Evolutionary conservation across 345 rosid genomes (phyloP).

Genomic region (Turnera subulata): DNA sequence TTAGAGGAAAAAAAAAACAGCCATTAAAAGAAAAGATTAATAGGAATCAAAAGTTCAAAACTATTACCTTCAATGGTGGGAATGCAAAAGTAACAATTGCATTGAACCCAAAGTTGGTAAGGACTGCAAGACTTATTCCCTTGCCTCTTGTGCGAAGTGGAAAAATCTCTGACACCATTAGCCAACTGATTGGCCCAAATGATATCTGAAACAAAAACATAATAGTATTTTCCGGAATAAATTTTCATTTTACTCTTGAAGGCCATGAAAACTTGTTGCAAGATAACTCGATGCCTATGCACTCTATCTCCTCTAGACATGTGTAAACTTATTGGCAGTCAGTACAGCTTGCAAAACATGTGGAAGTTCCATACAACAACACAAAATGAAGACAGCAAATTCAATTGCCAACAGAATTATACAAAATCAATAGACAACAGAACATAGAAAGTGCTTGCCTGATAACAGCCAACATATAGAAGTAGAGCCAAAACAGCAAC

Average conservation of each 20-base stretch:
- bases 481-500: constrained; percentile 31
- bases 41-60: background rate
- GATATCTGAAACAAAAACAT: constrained; percentile 21
- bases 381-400: no score
- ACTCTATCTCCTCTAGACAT: no score
- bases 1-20: background rate
- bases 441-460: constrained; percentile 29
- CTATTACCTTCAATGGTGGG: constrained; percentile 27
- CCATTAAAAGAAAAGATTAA: background rate
- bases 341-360: no score
- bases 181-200: constrained; percentile 37
- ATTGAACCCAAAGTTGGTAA: constrained; percentile 33
- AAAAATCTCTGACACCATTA: constrained; percentile 33
- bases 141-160: constrained; percentile 32
- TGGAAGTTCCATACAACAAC: no score
- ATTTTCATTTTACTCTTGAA: background rate
- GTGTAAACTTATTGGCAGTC: no score
- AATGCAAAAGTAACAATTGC: constrained; percentile 34
- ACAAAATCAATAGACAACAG: no score
- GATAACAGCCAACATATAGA: constrained; percentile 29
- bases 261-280: no score
- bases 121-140: constrained; percentile 36
- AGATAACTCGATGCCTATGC: no score
- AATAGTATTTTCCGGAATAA: constrained; percentile 8
- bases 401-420: no score